Base-by-base conservation (phyloP, 2,329 filamentous ascomycete genomes). In the Daldinia eschscholtzii region DNA sequence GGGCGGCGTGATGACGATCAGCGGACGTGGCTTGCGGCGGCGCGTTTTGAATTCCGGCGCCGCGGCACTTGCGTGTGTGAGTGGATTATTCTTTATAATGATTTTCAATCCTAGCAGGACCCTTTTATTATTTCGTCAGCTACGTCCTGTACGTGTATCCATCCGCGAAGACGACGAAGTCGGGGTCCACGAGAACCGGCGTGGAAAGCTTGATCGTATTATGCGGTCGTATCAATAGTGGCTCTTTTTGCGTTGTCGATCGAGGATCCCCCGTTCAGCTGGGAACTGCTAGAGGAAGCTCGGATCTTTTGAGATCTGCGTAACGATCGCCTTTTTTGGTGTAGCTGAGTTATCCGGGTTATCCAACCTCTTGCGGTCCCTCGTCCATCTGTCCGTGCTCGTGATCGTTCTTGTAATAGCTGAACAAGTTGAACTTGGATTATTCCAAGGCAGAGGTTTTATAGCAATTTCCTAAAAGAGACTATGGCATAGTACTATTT, bases 51-150 rank as follows among this genome's bases (percentile, higher is more conserved):
- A 68, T 63, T 61, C 59, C 26, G 53, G 58, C 50, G 23, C 62
- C 42, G 50, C 61, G 57, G 67, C 33, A 65, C 53, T 63, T 61
- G 57, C 53, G 26, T 57, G 20, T 33, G 13, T 20, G 41, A 68
- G 69, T 71, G 69, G 69, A 64, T 64, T 64, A 57, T 60, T 48
- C 42, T 64, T 66, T 42, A 69, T 71, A 65, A 69, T 44, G 68
- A 71, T 71, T 66, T 69, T 69, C 66, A 62, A 15, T 61, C 13
- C 53, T 39, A 63, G 50, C 20, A 12, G 26, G 18, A 13, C 48
- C 44, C 35, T 28, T 30, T 33, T 50, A 28, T 56, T 42, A 44
- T 56, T 63, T 61, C 59, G 15, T 52, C 52, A 37, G 52, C n/a
- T 44, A 3, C 9, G 7, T 13, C 1, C n/a, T 9, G 20, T 46